Evolutionary conservation across 495 filamentous ascomycete species (phyloP).

Genomic region (Trichoderma asperelloides): DNA sequence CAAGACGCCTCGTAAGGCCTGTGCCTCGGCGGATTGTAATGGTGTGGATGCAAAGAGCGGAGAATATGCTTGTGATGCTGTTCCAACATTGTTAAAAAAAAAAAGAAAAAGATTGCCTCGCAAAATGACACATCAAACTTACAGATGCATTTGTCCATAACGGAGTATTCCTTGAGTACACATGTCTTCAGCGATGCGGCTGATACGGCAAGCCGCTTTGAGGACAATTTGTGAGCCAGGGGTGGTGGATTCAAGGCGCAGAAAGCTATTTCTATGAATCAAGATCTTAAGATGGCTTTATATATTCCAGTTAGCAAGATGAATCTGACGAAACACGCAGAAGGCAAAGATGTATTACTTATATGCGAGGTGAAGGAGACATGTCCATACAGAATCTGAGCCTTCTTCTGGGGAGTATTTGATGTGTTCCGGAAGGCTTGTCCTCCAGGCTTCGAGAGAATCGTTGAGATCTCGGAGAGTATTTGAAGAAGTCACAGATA

Average conservation of each 20-base stretch:
- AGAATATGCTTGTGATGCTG: constrained; percentile 40
- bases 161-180: constrained; percentile 38
- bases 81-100: not conserved
- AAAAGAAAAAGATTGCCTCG: not conserved
- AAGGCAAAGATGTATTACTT: constrained; percentile 20
- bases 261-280: constrained; percentile 34
- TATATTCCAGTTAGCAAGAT: not conserved
- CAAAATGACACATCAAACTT: constrained; percentile 10
- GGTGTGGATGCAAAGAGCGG: constrained; percentile 39
- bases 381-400: constrained; percentile 26
- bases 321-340: not conserved
- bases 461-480: constrained; percentile 24
- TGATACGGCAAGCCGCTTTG: constrained; percentile 35
- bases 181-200: constrained; percentile 38
- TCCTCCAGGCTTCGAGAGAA: constrained; percentile 29
- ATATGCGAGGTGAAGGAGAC: constrained; percentile 37
- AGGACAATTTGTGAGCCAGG: constrained; percentile 29
- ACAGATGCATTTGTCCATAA: constrained; percentile 37
- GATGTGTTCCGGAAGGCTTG: constrained; percentile 26
- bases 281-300: constrained; percentile 24
- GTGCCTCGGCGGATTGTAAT: constrained; percentile 32
- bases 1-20: constrained; percentile 32
- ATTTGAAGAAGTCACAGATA: constrained; percentile 15
- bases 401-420: constrained; percentile 19
- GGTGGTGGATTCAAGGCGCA: constrained; percentile 18